phyloP scores from a whole-genome alignment of 2,329 filamentous ascomycete genomes.

The Colletotrichum sojae region DNA sequence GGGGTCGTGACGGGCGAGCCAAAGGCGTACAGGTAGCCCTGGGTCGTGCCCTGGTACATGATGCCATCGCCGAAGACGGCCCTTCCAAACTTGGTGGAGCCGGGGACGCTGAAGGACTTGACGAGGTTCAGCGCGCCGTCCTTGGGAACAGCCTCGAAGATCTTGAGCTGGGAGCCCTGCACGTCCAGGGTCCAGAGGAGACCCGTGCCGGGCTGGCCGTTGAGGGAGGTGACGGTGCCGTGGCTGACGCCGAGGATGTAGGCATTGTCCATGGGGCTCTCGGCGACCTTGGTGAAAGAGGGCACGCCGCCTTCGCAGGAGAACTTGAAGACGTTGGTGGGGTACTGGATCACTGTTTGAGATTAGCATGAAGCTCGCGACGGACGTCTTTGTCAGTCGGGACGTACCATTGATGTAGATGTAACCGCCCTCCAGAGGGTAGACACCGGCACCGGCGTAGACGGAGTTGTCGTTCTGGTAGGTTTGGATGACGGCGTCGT shows the following conservation, averaged over 20 bases:
- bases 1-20: conserved; percentile 68
- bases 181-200: conserved; percentile 71
- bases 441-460: conserved; percentile 62
- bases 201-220: conserved; percentile 67
- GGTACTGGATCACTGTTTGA: conserved; percentile 62
- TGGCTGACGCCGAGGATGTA: conserved; percentile 70
- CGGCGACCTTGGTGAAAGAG: conserved; percentile 67
- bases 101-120: conserved; percentile 65
- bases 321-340: conserved; percentile 71
- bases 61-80: conserved; percentile 71
- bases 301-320: conserved; percentile 65
- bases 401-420: conserved; percentile 58
- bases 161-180: conserved; percentile 64
- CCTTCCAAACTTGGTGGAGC: conserved; percentile 69
- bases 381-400: background rate
- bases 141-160: conserved; percentile 66
- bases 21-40: conserved; percentile 68
- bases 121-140: conserved; percentile 62
- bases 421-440: conserved; percentile 64
- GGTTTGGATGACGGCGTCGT: conserved; percentile 60
- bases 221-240: conserved; percentile 68
- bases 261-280: conserved; percentile 64
- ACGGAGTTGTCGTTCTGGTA: conserved; percentile 61
- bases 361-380: background rate
- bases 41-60: conserved; percentile 66